Percentiles rank a stretch among this genome's conserved stretches.
These are phyloP conservation scores for Coemansia sp. DNA, from an alignment of 371 early-diverging fungal species.

Conservation along the genomic window DNA sequence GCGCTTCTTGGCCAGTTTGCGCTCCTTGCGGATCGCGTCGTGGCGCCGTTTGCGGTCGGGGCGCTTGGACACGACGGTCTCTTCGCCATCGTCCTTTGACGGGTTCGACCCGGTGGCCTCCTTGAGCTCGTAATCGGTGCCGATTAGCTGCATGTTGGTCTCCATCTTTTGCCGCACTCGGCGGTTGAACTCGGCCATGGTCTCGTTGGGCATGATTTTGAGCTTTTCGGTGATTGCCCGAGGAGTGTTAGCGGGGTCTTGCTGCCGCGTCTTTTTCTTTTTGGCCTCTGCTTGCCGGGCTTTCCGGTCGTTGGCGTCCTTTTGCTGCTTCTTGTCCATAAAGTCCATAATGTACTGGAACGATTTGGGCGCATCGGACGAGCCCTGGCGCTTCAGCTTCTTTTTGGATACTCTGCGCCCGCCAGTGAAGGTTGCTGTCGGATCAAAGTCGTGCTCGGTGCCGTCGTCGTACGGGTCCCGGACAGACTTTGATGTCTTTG, in stretches of 20 bases:
- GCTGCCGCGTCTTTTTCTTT: slow-evolving; percentile 20
- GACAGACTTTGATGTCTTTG: slow-evolving; percentile 36
- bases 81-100: slow-evolving; percentile 23
- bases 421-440: slow-evolving; percentile 70
- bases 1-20: slow-evolving; percentile 28
- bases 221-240: slow-evolving; percentile 46
- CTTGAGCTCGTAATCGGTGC: slow-evolving; percentile 10
- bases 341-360: slow-evolving; percentile 51
- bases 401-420: slow-evolving; percentile 79
- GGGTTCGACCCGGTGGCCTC: slow-evolving; percentile 11
- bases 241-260: slow-evolving; percentile 38
- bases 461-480: slow-evolving; percentile 37
- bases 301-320: slow-evolving; percentile 54
- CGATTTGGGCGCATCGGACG: slow-evolving; percentile 38
- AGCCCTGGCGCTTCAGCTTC: slow-evolving; percentile 26
- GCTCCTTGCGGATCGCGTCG: slow-evolving; percentile 31
- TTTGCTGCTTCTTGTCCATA: slow-evolving; percentile 72
- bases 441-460: slow-evolving; percentile 63
- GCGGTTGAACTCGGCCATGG: slow-evolving; percentile 29
- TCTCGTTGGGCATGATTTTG: slow-evolving; percentile 37
- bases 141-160: slow-evolving; percentile 29
- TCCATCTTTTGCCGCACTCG: slow-evolving; percentile 39
- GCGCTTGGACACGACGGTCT: slow-evolving; percentile 23
- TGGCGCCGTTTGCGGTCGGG: slow-evolving; percentile 29
- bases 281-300: slow-evolving; percentile 28